Percentiles rank a stretch among this genome's conserved stretches.
Conservation (phyloP, 208 protist genomes). For the Porcisia hertigi region DNA sequence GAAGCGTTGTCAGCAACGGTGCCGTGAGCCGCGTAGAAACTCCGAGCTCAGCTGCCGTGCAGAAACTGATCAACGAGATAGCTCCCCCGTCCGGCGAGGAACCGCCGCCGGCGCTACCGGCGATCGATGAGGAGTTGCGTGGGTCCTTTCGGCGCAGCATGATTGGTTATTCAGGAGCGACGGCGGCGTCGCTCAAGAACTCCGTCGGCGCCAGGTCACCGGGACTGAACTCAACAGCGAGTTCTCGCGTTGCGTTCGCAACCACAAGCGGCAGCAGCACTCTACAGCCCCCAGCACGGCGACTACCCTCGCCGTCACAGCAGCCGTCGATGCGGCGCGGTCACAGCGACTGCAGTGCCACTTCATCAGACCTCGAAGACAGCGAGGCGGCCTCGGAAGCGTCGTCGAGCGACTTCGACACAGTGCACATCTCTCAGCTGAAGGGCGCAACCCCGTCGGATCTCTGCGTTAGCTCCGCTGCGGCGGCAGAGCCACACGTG, state of each 20-base stretch:
- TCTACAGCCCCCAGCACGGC: slow-evolving; percentile 5
- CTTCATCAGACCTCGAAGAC: slow-evolving; percentile 26
- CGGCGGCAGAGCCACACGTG: not conserved
- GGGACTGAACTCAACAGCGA: not conserved
- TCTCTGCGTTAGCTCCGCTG: not conserved
- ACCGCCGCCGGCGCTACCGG: slow-evolving; percentile 19
- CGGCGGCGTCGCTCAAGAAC: not conserved
- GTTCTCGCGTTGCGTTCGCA: not conserved
- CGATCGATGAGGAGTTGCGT: slow-evolving; percentile 31
- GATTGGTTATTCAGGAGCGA: slow-evolving; percentile 18
- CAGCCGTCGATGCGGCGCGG: not conserved
- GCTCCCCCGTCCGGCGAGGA: slow-evolving; percentile 30
- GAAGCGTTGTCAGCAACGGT: slow-evolving; percentile 64
- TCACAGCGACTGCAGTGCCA: slow-evolving; percentile 6
- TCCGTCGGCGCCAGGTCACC: not conserved
- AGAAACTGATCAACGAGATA: slow-evolving; percentile 38
- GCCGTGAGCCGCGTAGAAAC: slow-evolving; percentile 34
- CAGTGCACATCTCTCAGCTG: slow-evolving; percentile 35
- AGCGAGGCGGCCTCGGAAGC: slow-evolving; percentile 33
- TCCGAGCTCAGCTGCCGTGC: slow-evolving; percentile 31
- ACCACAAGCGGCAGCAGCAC: not conserved
- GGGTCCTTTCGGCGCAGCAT: slow-evolving; percentile 34
- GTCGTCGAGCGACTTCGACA: slow-evolving; percentile 49
- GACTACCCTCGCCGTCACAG: slow-evolving; percentile 14
- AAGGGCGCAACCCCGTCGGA: slow-evolving; percentile 12